These are phyloP conservation scores for Colletotrichum sojae DNA, from an alignment of 2,329 filamentous ascomycete genomes.

Conservation along the genomic window DNA sequence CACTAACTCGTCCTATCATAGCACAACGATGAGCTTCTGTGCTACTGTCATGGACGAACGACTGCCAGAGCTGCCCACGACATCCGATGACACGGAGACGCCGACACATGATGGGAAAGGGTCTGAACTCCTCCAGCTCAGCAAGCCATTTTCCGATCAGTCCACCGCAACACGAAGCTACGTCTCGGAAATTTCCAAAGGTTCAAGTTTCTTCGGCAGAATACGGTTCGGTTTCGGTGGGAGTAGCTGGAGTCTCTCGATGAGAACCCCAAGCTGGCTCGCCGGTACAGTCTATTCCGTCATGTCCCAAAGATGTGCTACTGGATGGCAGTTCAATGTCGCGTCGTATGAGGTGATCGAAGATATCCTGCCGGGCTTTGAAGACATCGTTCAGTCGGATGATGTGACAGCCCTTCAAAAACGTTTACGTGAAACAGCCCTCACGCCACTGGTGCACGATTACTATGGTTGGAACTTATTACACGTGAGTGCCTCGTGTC, in stretches of 20 bases:
- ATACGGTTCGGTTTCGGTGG: neutral
- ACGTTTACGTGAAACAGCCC: neutral
- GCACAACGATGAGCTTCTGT: neutral
- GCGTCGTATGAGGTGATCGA: neutral
- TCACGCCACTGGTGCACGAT: neutral
- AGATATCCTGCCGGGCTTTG: accelerated
- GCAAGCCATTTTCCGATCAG: neutral
- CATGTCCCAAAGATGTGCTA: neutral
- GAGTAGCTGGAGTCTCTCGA: neutral
- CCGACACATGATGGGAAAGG: neutral
- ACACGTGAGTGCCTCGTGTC: neutral
- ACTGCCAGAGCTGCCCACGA: neutral
- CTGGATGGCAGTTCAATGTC: neutral
- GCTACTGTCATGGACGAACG: neutral
- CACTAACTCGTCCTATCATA: neutral
- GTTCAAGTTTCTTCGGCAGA: neutral
- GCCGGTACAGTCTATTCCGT: slow-evolving; percentile 11
- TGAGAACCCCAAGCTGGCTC: slow-evolving; percentile 15
- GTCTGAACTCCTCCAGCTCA: neutral
- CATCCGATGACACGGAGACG: neutral
- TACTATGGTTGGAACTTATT: accelerated
- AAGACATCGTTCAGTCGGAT: neutral
- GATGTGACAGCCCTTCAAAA: neutral
- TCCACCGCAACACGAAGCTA: neutral
- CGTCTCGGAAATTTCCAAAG: neutral